Evolutionary conservation across 768 basidiomycete species (phyloP), one percentile per base, ranked within the genome.

Genomic region (Trametes cubensis): DNA sequence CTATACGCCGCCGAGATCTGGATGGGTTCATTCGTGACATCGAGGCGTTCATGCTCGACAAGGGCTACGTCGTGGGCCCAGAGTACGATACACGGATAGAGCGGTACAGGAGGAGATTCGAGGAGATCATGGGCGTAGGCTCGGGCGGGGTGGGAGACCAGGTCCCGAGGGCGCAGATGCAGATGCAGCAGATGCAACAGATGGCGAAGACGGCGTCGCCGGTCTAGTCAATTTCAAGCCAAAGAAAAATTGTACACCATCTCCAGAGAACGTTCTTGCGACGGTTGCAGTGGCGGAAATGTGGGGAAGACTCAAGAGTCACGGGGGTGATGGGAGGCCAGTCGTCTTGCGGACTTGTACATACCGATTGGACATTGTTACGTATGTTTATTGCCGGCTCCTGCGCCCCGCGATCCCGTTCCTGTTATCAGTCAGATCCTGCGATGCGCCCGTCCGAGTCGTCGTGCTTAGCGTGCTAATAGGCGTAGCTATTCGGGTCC

Each of bases 11-110:
- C 4, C 84, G 85, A 63, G 85, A 87, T 60, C 77, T 91, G 1
- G 85, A 89, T 23, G 80, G 85, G 21, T 92, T 85, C 65, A 74
- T 90, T 25, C 85, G 89, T 26, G 85, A 89, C 64, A 78, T 79
- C 40, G 69, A 79, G 46, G 82, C 83, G 2, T 88, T 86, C 65
- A 67, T 78, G 53, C 75, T 88, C 68, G 89, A 90, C 65, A 70
- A 80, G 55, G 88, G 73, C 21, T 63, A 74, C 11, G 74, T 77
- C 4, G 52, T 74, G 21, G 77, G 78, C 26, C 64, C 68, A 45
- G 78, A 82, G 62, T 65, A 66, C 25, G 69, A 79, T 17, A 41
- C 49, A 11, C 53, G 53, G 38, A 63, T 85, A 28, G 61, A 67
- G 3, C 64, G 50, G 2, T 74, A 80, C 40, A 71, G 84, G 34